Conservation (phyloP, 2,329 filamentous ascomycete species). For the Ceratocystis cubensis region DNA sequence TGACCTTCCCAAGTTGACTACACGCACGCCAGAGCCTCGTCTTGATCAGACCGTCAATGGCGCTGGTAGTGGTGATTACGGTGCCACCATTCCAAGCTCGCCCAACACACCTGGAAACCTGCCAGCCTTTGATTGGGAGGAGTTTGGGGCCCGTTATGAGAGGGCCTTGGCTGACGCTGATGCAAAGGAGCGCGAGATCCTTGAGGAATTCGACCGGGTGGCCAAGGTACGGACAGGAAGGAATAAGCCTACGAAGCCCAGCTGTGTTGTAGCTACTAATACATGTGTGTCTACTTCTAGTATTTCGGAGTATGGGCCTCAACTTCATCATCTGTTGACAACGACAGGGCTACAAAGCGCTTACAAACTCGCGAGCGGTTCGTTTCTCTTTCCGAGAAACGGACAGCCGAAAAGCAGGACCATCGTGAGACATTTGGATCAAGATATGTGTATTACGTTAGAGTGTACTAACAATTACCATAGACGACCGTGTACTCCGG, state of each 20-base stretch:
- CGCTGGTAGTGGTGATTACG: not conserved
- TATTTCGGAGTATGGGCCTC: conserved; percentile 71
- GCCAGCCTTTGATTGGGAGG: conserved; percentile 58
- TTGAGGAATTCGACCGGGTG: conserved; percentile 55
- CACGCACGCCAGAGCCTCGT: conserved; percentile 20
- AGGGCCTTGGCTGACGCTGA: conserved; percentile 51
- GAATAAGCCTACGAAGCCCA: not conserved
- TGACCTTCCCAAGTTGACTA: conserved; percentile 12
- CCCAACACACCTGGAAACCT: conserved; percentile 35
- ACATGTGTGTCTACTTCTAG: conserved; percentile 32
- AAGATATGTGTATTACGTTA: not conserved
- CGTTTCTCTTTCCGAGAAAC: conserved; percentile 61
- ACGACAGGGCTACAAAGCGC: conserved; percentile 63
- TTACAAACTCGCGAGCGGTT: conserved; percentile 67
- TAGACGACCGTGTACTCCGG: conserved; percentile 40
- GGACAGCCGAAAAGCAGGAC: conserved; percentile 58
- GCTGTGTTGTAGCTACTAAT: not conserved
- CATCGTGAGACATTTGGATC: conserved; percentile 56
- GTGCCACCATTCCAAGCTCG: conserved; percentile 22
- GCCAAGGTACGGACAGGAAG: conserved; percentile 41
- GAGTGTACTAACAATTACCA: not conserved
- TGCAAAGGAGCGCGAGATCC: conserved; percentile 49
- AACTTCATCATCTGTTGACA: conserved; percentile 58
- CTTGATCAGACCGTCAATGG: conserved; percentile 1
- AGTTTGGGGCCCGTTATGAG: conserved; percentile 59